Evolutionary conservation across 2,329 filamentous ascomycete species (phyloP), one percentile per base, ranked within the genome.

Genomic region (Apiospora arundinis): DNA sequence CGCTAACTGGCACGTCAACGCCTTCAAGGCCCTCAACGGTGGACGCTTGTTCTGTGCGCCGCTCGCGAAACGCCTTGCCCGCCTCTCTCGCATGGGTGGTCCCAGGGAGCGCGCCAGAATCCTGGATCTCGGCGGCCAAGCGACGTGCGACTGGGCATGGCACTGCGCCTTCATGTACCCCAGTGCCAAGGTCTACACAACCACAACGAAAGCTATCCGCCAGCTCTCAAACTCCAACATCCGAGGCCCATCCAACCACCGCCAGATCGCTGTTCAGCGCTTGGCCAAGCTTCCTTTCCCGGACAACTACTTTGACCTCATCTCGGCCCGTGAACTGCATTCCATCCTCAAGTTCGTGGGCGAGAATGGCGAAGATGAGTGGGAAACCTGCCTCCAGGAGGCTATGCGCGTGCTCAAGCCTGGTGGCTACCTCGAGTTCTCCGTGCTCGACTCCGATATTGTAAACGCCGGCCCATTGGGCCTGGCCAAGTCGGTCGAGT

Each of bases 91-190:
- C 73, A 84, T 87, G 79, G 86, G 86, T 48, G 80, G 82, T 23
- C 79, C 82, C 69, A 84, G 84, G 72, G 84, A 89, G 71, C 87
- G 91, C 32, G 84, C 91, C 4, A 87, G 92, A 45, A 92, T 98
- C 71, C 88, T 98, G 37, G 95, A 98, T 79, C 90, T 98, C 45
- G 95, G 93, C 67, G 95, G 95, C 63, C 92, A 95, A 79, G 88
- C 92, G 0, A 90, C 93, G 18, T 95, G 94, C 79, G 95, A 97
- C 81, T 99, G 96, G 96, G 95, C 93, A 28, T 99, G 96, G 96
- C 92, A 96, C 79, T 93, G 94, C 71, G 95, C 96, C 0, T 87
- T 93, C 67, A 92, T 95, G 80, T 96, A 95, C 81, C 94, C 93
- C 23, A 92, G 94, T 80, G 89, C 93, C 71, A 95, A 94, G 80